Conservation (phyloP, 176 grass and related monocot species). For the Tillandsia leiboldiana region DNA sequence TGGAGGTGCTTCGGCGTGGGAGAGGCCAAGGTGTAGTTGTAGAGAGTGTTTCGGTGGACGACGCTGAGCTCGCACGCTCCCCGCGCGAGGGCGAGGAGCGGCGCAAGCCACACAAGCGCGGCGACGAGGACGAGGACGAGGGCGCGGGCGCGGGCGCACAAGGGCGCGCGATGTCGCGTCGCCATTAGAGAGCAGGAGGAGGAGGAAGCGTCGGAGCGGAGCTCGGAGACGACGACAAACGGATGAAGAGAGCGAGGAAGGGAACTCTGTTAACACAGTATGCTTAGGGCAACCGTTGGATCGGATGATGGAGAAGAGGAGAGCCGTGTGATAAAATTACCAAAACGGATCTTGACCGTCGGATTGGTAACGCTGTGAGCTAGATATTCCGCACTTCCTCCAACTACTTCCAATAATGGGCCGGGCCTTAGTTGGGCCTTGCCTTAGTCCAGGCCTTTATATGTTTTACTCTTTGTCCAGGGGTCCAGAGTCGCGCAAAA, state of each 20-base stretch:
- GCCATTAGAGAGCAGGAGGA: conserved; percentile 30
- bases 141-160: neutral
- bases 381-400: too few relatives aligned
- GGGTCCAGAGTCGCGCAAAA: too few relatives aligned
- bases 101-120: conserved; percentile 8
- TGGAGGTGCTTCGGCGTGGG: conserved; percentile 54
- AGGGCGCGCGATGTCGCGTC: conserved; percentile 5
- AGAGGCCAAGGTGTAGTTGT: conserved; percentile 64
- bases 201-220: neutral
- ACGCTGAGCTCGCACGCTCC: conserved; percentile 53
- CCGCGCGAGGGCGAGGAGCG: conserved; percentile 18
- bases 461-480: too few relatives aligned
- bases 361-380: too few relatives aligned
- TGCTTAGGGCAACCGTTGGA: neutral
- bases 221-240: neutral
- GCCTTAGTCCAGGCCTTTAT: too few relatives aligned
- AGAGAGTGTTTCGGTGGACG: conserved; percentile 26
- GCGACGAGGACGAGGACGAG: conserved; percentile 12
- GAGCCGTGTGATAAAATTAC: too few relatives aligned
- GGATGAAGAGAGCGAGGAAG: conserved; percentile 6
- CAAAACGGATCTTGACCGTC: too few relatives aligned
- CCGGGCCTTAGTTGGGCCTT: too few relatives aligned
- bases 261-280: neutral
- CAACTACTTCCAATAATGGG: too few relatives aligned
- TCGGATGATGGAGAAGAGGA: neutral